A percentile compares a stretch with the other conserved stretches of the same genome.
phyloP scores from a whole-genome alignment of 371 early-diverging fungal species.

The Mucor ambiguus region DNA sequence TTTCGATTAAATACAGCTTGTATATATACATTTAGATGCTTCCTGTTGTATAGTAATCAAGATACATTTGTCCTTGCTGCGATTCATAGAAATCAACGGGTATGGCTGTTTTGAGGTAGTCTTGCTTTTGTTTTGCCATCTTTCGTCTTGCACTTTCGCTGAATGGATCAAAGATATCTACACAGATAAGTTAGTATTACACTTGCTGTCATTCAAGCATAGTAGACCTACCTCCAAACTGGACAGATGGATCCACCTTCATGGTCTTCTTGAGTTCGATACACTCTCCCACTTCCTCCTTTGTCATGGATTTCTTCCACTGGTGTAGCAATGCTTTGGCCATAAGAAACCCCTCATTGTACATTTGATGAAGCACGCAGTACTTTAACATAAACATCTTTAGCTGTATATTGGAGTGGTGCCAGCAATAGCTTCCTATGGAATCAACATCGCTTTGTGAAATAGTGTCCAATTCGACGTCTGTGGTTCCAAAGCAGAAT shows the following conservation, averaged over 20 bases:
- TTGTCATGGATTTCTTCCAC: neutral
- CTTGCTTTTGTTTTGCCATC: neutral
- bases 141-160: neutral
- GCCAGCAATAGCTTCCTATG: slow-evolving; percentile 14
- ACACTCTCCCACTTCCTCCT: slow-evolving; percentile 1
- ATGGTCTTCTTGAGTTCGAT: neutral
- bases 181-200: neutral
- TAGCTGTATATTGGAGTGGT: neutral
- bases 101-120: neutral
- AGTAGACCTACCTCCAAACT: neutral
- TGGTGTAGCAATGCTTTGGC: neutral
- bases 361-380: neutral
- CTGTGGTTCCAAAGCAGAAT: neutral
- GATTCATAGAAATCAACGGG: neutral
- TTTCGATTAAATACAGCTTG: neutral
- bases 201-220: neutral
- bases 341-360: neutral
- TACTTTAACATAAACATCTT: slow-evolving; percentile 11
- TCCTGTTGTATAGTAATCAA: neutral
- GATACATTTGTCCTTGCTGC: neutral
- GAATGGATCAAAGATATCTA: slow-evolving; percentile 1
- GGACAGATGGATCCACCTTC: neutral
- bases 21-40: neutral
- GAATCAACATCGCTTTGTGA: neutral
- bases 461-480: neutral